A percentile compares a stretch with the other conserved stretches of the same genome.
Evolutionary conservation across 371 early-diverging fungal species (phyloP).

Genomic region (Dichotomocladium elegans): DNA sequence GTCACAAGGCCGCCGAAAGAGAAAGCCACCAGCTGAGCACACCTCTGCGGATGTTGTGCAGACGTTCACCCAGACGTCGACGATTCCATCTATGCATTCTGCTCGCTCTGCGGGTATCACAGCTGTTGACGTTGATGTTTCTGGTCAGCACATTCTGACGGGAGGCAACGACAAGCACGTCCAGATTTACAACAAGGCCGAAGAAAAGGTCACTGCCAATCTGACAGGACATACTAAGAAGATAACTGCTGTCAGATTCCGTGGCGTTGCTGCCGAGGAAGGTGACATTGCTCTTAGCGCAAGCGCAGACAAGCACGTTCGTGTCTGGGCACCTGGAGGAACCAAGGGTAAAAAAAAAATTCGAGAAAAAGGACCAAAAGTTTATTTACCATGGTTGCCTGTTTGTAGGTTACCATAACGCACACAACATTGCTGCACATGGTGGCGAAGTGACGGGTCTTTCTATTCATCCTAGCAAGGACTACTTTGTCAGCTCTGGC

Average conservation of each 20-base stretch:
- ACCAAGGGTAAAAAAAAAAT: constrained; percentile 5
- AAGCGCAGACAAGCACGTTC: constrained; percentile 81
- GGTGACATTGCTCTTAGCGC: constrained; percentile 69
- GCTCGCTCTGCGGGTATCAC: constrained; percentile 77
- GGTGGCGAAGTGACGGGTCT: constrained; percentile 69
- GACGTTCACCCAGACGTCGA: constrained; percentile 48
- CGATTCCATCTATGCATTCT: constrained; percentile 69
- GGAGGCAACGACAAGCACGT: constrained; percentile 83
- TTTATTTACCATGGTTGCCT: neutral
- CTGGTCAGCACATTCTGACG: constrained; percentile 67
- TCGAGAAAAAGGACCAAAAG: neutral
- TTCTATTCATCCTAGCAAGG: constrained; percentile 72
- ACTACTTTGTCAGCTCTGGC: constrained; percentile 75
- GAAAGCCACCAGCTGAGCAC: constrained; percentile 77
- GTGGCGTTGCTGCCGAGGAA: constrained; percentile 47
- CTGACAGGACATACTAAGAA: constrained; percentile 82
- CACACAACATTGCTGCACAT: constrained; percentile 63
- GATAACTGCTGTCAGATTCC: constrained; percentile 68
- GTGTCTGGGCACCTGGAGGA: constrained; percentile 62
- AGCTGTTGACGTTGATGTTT: constrained; percentile 62
- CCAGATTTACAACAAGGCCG: constrained; percentile 59
- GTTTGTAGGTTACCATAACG: constrained; percentile 47
- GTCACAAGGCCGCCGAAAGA: constrained; percentile 76
- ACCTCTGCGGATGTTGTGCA: constrained; percentile 66
- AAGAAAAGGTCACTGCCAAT: constrained; percentile 65